Evolutionary conservation across 129 eudicot species (phyloP).

Genomic region (Ambrosia trifida): DNA sequence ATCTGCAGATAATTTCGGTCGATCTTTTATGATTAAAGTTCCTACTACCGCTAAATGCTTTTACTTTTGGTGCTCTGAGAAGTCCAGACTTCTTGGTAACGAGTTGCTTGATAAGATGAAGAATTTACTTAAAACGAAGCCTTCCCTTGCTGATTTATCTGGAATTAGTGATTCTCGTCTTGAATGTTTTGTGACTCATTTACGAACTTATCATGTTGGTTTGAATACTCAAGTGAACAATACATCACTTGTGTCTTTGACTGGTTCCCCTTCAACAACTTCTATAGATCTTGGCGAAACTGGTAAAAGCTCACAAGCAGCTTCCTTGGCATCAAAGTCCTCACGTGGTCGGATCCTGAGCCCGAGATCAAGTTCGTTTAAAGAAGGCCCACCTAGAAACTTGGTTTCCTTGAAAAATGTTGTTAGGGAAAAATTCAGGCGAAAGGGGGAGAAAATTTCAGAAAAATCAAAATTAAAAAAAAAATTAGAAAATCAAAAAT

Average conservation of each 20-base stretch:
- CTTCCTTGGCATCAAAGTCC: constrained; percentile 36
- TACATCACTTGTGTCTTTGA: constrained; percentile 15
- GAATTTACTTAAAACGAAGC: constrained; percentile 63
- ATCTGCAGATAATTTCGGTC: constrained; percentile 70
- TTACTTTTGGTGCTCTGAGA: constrained; percentile 93
- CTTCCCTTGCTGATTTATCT: constrained; percentile 74
- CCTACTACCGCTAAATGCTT: constrained; percentile 31
- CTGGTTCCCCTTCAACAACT: constrained; percentile 24
- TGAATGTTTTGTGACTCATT: constrained; percentile 64
- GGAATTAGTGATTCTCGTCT: constrained; percentile 93
- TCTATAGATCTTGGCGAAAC: constrained; percentile 23
- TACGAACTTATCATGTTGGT: constrained; percentile 61
- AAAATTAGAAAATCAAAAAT: too few relatives aligned
- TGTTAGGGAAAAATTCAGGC: constrained; percentile 53
- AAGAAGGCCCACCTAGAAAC: constrained; percentile 53
- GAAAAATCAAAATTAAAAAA: too few relatives aligned
- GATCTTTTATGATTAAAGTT: constrained; percentile 60
- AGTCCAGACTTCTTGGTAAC: constrained; percentile 72
- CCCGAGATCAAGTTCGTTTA: constrained; percentile 65
- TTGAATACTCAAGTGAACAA: constrained; percentile 35
- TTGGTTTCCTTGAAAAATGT: constrained; percentile 43
- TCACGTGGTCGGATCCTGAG: constrained; percentile 55
- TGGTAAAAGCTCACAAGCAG: constrained; percentile 27
- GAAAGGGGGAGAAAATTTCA: constrained; percentile 52
- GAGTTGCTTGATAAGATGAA: constrained; percentile 85